Percentiles rank a stretch among this genome's conserved stretches.
These are phyloP conservation scores for Puccinia brachypodii DNA, from an alignment of 1,284 basidiomycete genomes.

Conservation along the genomic window DNA sequence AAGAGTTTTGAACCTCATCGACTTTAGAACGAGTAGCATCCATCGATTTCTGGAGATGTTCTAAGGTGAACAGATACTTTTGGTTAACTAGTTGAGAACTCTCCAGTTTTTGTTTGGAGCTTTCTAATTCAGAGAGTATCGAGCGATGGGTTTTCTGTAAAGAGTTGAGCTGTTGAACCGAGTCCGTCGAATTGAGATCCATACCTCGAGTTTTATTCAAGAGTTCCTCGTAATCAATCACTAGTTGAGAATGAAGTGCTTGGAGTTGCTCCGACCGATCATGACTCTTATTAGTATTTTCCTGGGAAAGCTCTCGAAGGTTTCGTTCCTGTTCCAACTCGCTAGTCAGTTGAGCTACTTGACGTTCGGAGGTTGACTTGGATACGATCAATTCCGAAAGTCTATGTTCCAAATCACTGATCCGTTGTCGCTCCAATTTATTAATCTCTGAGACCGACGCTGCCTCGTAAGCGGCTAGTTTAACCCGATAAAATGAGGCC, in stretches of 20 bases:
- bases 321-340: conserved; percentile 53
- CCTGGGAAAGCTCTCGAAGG: conserved; percentile 70
- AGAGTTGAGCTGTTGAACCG: conserved; percentile 71
- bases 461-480: conserved; percentile 79
- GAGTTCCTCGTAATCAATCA: conserved; percentile 71
- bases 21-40: conserved; percentile 73
- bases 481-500: conserved; percentile 93
- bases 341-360: conserved; percentile 67
- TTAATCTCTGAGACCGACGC: conserved; percentile 63
- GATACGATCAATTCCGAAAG: conserved; percentile 71
- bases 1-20: conserved; percentile 75
- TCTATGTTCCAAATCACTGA: conserved; percentile 76
- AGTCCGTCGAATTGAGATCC: conserved; percentile 74
- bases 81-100: conserved; percentile 70
- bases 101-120: conserved; percentile 69
- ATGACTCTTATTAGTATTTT: conserved; percentile 75
- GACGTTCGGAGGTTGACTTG: conserved; percentile 71
- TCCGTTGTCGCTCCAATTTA: conserved; percentile 77
- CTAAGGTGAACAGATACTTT: conserved; percentile 79
- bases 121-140: conserved; percentile 74
- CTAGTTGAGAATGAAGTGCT: conserved; percentile 70
- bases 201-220: conserved; percentile 67
- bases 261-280: conserved; percentile 81
- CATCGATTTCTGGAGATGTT: conserved; percentile 78
- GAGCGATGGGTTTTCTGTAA: conserved; percentile 75